A percentile compares a stretch with the other conserved stretches of the same genome.
These are phyloP conservation scores for Wickerhamiella shivajii DNA, from an alignment of 805 yeast genomes.

Conservation along the genomic window DNA sequence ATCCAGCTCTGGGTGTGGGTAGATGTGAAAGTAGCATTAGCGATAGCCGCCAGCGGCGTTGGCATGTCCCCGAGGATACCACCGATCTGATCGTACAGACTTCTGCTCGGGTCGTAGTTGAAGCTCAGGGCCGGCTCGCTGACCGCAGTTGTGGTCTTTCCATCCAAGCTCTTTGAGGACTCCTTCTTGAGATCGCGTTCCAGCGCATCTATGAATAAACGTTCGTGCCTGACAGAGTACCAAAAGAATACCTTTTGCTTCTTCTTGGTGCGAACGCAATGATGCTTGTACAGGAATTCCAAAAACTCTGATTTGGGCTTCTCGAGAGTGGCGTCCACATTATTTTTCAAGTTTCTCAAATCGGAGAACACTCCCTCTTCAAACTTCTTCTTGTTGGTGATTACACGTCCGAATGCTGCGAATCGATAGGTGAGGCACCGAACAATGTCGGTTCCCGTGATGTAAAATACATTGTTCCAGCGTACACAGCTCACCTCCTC, in stretches of 20 bases:
- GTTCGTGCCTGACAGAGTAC: constrained; percentile 92
- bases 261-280: constrained; percentile 85
- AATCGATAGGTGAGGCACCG: constrained; percentile 80
- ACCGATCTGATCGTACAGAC: constrained; percentile 26
- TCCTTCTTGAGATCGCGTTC: constrained; percentile 86
- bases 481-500: constrained; percentile 90
- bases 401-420: constrained; percentile 75
- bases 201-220: constrained; percentile 79
- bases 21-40: constrained; percentile 17
- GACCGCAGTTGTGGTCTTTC: constrained; percentile 56
- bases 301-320: constrained; percentile 74
- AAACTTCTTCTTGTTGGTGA: constrained; percentile 78
- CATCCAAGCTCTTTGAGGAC: constrained; percentile 27
- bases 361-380: constrained; percentile 95
- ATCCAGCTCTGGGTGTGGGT: constrained; percentile 2
- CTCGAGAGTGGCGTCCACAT: constrained; percentile 75
- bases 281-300: constrained; percentile 69
- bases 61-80: constrained; percentile 19
- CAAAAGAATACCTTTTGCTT: constrained; percentile 94
- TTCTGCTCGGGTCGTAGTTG: constrained; percentile 35
- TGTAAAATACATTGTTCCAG: constrained; percentile 80
- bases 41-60: constrained; percentile 20
- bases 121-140: constrained; percentile 73
- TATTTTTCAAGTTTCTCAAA: constrained; percentile 63
- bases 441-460: constrained; percentile 94